phyloP scores from a whole-genome alignment of 192 early-diverging fungal genomes.

The Coemansia sp. region DNA sequence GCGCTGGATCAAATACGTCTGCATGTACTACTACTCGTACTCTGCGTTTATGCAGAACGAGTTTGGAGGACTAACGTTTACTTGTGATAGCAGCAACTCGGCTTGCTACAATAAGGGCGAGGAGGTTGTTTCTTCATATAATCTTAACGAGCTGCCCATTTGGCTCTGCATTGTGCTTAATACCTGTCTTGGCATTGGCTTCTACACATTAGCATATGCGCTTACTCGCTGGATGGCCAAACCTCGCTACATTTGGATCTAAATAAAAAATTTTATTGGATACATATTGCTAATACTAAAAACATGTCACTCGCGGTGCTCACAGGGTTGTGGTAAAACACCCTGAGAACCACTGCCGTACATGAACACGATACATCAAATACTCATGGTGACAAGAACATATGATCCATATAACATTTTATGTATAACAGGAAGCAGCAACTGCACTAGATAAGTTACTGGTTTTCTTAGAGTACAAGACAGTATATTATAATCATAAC shows the following conservation, averaged over 20 bases:
- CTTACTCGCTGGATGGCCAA: conserved; percentile 42
- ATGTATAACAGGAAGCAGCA: no score
- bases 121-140: conserved; percentile 34
- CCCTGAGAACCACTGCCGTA: no score
- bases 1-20: conserved; percentile 50
- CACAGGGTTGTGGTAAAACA: no score
- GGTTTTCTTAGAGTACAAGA: no score
- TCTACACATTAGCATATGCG: conserved; percentile 31
- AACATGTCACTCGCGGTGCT: no score
- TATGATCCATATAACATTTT: no score
- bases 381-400: no score
- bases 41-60: conserved; percentile 39
- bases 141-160: conserved; percentile 29
- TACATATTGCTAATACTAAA: no score
- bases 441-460: no score
- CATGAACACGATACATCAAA: no score
- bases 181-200: conserved; percentile 26
- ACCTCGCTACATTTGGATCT: conserved; percentile 44
- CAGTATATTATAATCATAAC: no score
- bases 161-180: conserved; percentile 32
- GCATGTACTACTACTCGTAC: conserved; percentile 39
- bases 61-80: no score
- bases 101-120: conserved; percentile 38
- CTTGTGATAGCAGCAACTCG: conserved; percentile 30
- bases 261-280: background rate